Evolutionary conservation across 768 basidiomycete species (phyloP).

Genomic region (Ramaria rubella): DNA sequence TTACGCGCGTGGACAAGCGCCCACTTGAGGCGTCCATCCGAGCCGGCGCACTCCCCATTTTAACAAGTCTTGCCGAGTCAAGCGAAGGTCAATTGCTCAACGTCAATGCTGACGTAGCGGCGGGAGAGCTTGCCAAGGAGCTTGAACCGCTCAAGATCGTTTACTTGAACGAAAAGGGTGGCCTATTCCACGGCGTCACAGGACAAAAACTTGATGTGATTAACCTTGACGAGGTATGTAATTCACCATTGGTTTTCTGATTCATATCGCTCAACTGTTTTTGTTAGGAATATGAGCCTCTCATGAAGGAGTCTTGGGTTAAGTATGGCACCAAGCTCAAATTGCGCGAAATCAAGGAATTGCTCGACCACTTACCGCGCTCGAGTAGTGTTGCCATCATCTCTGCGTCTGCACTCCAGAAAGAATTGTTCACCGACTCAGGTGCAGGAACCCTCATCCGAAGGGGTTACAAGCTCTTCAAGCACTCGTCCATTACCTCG

Average conservation of each 20-base stretch:
- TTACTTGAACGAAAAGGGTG: conserved; percentile 97
- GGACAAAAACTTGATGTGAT: conserved; percentile 95
- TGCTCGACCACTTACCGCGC: conserved; percentile 95
- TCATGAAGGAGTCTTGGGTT: conserved; percentile 99
- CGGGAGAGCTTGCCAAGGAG: conserved; percentile 96
- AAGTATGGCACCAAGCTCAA: conserved; percentile 99
- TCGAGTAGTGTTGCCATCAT: conserved; percentile 98
- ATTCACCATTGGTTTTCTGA: conserved; percentile 23
- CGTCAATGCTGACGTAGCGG: conserved; percentile 98
- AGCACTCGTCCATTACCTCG: conserved; percentile 69
- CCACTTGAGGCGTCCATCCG: conserved; percentile 96
- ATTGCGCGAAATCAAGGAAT: conserved; percentile 97
- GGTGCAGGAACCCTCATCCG: conserved; percentile 98
- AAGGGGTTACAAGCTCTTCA: conserved; percentile 96
- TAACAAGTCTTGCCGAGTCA: conserved; percentile 91
- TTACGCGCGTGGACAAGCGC: conserved; percentile 90
- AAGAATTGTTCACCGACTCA: conserved; percentile 97
- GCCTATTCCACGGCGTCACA: conserved; percentile 94
- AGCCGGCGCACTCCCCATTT: conserved; percentile 91
- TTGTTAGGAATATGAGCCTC: conserved; percentile 80
- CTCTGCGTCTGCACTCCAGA: conserved; percentile 79
- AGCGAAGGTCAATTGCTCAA: conserved; percentile 97
- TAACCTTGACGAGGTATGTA: conserved; percentile 86
- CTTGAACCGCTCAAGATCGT: conserved; percentile 98
- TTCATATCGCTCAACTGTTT: conserved; percentile 57